Conservation (phyloP, 805 yeast genomes). For the Schwanniomyces occidentalis region DNA sequence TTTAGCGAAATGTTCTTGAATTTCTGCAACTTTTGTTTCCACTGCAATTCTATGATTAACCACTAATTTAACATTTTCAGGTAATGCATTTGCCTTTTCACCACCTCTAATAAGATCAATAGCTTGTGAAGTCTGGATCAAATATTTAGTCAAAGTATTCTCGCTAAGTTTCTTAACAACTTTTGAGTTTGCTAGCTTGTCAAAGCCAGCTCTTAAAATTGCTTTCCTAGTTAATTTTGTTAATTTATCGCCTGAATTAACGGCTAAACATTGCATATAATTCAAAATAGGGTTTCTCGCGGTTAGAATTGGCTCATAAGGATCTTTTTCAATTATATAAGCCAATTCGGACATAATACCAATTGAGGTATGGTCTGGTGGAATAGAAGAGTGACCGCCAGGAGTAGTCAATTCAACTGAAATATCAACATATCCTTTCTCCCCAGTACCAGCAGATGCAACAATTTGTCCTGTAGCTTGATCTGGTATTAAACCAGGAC, state of each 20-base stretch:
- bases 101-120: slow-evolving; percentile 40
- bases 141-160: slow-evolving; percentile 23
- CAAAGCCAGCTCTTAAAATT: slow-evolving; percentile 36
- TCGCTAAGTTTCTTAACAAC: slow-evolving; percentile 22
- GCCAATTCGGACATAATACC: slow-evolving; percentile 68
- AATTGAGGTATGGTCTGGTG: slow-evolving; percentile 79
- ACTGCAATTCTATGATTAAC: slow-evolving; percentile 39
- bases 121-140: slow-evolving; percentile 40
- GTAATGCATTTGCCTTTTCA: slow-evolving; percentile 42
- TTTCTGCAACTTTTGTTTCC: slow-evolving; percentile 25
- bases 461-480: slow-evolving; percentile 49
- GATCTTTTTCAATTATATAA: slow-evolving; percentile 56
- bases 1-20: slow-evolving; percentile 20
- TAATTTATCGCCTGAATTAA: slow-evolving; percentile 33
- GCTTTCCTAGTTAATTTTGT: slow-evolving; percentile 21
- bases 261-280: slow-evolving; percentile 64
- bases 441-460: slow-evolving; percentile 55
- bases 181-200: slow-evolving; percentile 33
- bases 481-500: slow-evolving; percentile 52
- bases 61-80: slow-evolving; percentile 31
- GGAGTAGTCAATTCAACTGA: slow-evolving; percentile 52
- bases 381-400: slow-evolving; percentile 80
- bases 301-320: slow-evolving; percentile 48
- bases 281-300: slow-evolving; percentile 59
- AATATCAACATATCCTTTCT: slow-evolving; percentile 49